Base-by-base conservation (phyloP, 805 yeast species). In the Saturnispora galanensis region DNA sequence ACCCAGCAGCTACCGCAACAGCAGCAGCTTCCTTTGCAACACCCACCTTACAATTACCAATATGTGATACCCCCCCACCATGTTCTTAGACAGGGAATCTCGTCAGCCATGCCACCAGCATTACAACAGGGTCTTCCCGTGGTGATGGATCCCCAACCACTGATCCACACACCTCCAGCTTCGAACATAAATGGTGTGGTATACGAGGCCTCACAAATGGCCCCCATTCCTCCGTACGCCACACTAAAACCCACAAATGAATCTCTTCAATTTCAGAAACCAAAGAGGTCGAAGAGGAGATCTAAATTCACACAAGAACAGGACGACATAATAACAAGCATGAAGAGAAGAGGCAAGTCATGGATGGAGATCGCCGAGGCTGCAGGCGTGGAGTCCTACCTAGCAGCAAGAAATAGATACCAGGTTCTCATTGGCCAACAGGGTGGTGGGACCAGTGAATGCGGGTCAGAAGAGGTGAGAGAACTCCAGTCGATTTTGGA, bases 401-500 rank as follows among this genome's bases (percentile, higher is more conserved):
- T 83, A 34, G 86, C 90, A 0, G 90, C 89, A 0, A 64, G 90
- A 46, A 83, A 83, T 56, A 64, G 90, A 47, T 84, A 84, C 54
- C 90, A 83, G 60, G 90, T 83, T 4, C 69, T 83, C 39, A 81
- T 84, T 51, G 93, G 93, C 4, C 90, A 83, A 57, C 90, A 83
- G 54, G 90, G 90, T 3, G 82, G 84, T 31, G 84, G 83, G 10
- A 70, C 78, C 1, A 72, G 77, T 18, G 72, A 75, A 29, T 81
- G 87, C 81, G 76, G 73, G 9, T 53, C 65, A 1, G 76, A 73
- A 12, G 87, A 81, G 58, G 70, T 75, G 7, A 47, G 60, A 28
- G 66, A 67, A 16, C 62, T 83, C 34, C 77, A 73, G 52, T 57
- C 57, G 13, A 51, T 77, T n/a, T 60, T 82, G 8, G 89, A 83